phyloP scores from a whole-genome alignment of 441 rosid genomes.

The Gossypium schwendimanii region DNA sequence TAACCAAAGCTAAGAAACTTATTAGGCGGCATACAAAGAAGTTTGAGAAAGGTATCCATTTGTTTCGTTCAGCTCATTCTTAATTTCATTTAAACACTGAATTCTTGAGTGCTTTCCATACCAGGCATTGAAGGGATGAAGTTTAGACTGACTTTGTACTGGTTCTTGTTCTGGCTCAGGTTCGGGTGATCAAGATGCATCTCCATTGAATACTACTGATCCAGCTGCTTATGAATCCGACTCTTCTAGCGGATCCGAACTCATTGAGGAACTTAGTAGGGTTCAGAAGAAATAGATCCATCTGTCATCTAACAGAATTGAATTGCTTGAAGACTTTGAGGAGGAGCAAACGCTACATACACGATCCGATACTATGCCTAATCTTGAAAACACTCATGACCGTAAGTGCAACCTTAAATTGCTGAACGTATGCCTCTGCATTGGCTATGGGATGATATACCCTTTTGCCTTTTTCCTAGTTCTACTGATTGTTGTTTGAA shows the following conservation, averaged over 20 bases:
- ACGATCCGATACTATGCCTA: neutral
- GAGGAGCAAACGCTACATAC: neutral
- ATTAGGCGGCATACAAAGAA: constrained; percentile 89
- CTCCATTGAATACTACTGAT: constrained; percentile 52
- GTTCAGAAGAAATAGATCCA: constrained; percentile 36
- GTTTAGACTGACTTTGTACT: constrained; percentile 13
- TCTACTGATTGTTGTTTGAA: neutral
- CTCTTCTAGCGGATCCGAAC: constrained; percentile 72
- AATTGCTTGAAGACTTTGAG: constrained; percentile 1
- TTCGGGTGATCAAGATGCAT: constrained; percentile 67
- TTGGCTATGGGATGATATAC: neutral
- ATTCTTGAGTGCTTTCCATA: neutral
- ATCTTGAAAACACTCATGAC: neutral
- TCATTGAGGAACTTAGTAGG: constrained; percentile 55
- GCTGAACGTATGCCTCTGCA: neutral
- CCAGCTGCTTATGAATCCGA: constrained; percentile 58
- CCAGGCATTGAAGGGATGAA: neutral
- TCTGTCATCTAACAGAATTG: constrained; percentile 3
- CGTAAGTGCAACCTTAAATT: neutral
- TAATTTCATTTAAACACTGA: neutral
- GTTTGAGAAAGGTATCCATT: constrained; percentile 61
- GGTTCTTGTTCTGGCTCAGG: constrained; percentile 36
- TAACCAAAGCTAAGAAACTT: constrained; percentile 82
- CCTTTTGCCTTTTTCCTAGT: neutral
- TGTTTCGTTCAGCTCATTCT: constrained; percentile 1